Conservation (phyloP, 2,329 filamentous ascomycete genomes). For the Hypoxylon sp. region DNA sequence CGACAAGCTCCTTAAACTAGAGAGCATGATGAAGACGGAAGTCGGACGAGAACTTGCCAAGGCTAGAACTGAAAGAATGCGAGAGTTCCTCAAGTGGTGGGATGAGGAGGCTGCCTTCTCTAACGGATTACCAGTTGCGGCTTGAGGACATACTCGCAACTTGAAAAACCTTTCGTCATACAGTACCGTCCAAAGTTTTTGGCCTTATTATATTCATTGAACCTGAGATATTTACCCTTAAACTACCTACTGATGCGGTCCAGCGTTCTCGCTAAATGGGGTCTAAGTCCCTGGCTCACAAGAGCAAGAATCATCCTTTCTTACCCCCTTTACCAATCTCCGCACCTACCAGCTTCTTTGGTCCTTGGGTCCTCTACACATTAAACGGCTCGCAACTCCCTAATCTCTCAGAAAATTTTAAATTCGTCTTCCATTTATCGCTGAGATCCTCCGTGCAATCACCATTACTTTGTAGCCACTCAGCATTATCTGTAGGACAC, state of each 20-base stretch:
- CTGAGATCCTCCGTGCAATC: constrained; percentile 41
- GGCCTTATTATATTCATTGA: background rate
- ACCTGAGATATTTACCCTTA: background rate
- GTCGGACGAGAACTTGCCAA: constrained; percentile 65
- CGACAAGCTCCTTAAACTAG: constrained; percentile 78
- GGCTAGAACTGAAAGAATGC: constrained; percentile 66
- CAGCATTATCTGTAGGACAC: background rate
- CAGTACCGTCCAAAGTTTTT: background rate
- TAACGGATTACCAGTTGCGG: constrained; percentile 9
- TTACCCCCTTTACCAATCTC: too few species aligned
- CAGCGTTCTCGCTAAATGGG: background rate
- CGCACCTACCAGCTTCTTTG: too few species aligned
- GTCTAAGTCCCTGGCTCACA: background rate
- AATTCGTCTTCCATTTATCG: constrained; percentile 21
- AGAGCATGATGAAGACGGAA: constrained; percentile 73
- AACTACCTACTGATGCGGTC: background rate
- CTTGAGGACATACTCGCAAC: constrained; percentile 8
- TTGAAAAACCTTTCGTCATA: background rate
- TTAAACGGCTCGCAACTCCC: constrained; percentile 45
- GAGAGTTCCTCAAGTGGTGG: constrained; percentile 70
- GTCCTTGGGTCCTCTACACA: background rate
- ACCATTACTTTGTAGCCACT: constrained; percentile 42
- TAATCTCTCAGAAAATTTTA: constrained; percentile 44
- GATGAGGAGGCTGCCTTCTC: constrained; percentile 60
- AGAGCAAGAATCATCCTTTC: background rate